A percentile compares a stretch with the other conserved stretches of the same genome.
phyloP scores from a whole-genome alignment of 441 rosid species.

The Cnidoscolus chayamansa region DNA sequence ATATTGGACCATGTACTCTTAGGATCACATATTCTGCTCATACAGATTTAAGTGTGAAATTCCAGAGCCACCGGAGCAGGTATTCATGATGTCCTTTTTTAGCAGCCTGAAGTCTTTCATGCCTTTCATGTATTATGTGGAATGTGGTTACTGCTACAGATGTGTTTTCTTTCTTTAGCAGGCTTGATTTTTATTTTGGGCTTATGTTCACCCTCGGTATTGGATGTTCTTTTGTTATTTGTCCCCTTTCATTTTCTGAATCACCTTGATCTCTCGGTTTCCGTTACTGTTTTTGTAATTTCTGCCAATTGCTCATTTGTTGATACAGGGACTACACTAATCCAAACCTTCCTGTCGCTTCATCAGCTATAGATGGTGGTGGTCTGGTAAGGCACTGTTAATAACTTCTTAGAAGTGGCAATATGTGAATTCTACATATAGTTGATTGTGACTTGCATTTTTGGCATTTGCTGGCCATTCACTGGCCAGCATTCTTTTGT shows the following conservation, averaged over 20 bases:
- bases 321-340: conserved; percentile 87
- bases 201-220: background rate
- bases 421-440: background rate
- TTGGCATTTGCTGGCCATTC: background rate
- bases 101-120: background rate
- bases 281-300: conserved; percentile 14
- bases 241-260: background rate
- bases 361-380: conserved; percentile 89
- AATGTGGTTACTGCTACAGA: background rate
- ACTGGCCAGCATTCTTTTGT: too few relatives aligned
- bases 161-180: background rate
- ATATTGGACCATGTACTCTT: conserved; percentile 69
- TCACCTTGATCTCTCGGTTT: background rate
- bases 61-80: conserved; percentile 98
- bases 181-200: background rate
- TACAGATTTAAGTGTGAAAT: conserved; percentile 95
- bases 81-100: conserved; percentile 22
- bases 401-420: background rate
- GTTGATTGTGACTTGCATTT: conserved; percentile 12
- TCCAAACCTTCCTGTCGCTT: conserved; percentile 93
- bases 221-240: background rate
- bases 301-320: conserved; percentile 17
- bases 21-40: conserved; percentile 98
- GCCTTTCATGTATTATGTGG: background rate
- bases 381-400: conserved; percentile 55